Evolutionary conservation across 805 yeast species (phyloP).

Genomic region (Sugiyamaella smithiae): DNA sequence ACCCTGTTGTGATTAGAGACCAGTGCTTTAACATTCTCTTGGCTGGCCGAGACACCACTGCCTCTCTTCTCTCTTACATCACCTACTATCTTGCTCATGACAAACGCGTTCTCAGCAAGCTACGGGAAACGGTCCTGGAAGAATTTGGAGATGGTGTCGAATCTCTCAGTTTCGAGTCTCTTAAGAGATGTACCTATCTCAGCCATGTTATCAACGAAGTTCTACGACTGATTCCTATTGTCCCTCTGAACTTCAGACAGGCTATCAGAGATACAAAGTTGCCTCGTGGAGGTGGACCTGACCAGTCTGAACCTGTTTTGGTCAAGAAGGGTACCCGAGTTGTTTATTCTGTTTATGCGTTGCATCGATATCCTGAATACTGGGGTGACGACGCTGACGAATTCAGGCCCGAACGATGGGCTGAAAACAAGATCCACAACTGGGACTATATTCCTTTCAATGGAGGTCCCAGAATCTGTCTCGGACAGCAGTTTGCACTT

Average conservation of each 20-base stretch:
- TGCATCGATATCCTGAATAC: constrained; percentile 39
- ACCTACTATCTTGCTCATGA: constrained; percentile 43
- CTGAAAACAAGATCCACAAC: constrained; percentile 34
- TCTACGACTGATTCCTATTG: constrained; percentile 46
- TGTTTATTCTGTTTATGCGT: constrained; percentile 38
- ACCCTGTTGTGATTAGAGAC: constrained; percentile 44
- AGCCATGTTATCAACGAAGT: constrained; percentile 44
- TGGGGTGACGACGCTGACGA: constrained; percentile 43
- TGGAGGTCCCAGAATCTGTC: constrained; percentile 50
- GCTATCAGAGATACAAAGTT: constrained; percentile 43
- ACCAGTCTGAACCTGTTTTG: constrained; percentile 35
- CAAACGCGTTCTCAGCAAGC: constrained; percentile 38
- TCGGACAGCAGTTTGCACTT: constrained; percentile 52
- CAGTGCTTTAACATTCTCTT: constrained; percentile 46
- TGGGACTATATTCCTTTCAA: constrained; percentile 49
- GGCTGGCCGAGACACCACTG: constrained; percentile 53
- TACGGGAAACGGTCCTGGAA: constrained; percentile 31
- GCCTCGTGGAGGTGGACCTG: constrained; percentile 49
- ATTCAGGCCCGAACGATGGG: constrained; percentile 47
- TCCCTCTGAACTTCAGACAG: constrained; percentile 44
- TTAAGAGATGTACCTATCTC: constrained; percentile 44
- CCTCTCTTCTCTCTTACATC: constrained; percentile 43
- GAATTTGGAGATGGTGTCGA: constrained; percentile 28
- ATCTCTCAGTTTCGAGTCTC: constrained; percentile 38
- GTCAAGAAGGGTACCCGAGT: constrained; percentile 41